phyloP scores from a whole-genome alignment of 441 rosid genomes.

The Populus tomentosa region DNA sequence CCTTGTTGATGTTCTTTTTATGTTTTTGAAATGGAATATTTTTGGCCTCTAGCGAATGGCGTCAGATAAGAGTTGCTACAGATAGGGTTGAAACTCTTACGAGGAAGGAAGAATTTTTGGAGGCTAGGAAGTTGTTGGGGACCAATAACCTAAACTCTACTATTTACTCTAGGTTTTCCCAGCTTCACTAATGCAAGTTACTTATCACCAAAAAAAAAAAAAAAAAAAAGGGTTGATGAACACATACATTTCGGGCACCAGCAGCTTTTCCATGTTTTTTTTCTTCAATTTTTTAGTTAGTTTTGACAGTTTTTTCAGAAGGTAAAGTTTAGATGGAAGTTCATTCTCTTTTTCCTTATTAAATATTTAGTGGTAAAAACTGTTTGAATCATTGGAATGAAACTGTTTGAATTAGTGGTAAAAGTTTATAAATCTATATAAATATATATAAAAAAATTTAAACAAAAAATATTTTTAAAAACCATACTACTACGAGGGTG shows the following conservation, averaged over 20 bases:
- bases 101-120: neutral
- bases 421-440: no score
- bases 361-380: no score
- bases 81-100: neutral
- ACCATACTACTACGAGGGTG: no score
- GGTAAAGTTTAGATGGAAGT: no score
- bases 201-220: neutral
- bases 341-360: no score
- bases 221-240: neutral
- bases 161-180: neutral
- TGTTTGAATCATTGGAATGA: no score
- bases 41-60: neutral
- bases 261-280: no score
- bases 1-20: neutral
- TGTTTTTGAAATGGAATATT: neutral
- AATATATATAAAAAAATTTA: no score
- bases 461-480: no score
- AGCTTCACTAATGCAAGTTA: neutral
- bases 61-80: neutral
- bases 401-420: no score
- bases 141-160: neutral
- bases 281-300: no score
- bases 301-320: no score
- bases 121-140: neutral
- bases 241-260: neutral